Percentiles rank a stretch among this genome's conserved stretches.
Conservation (phyloP, 1,284 basidiomycete species). For the Ceratorhiza oryzae-sativae region DNA sequence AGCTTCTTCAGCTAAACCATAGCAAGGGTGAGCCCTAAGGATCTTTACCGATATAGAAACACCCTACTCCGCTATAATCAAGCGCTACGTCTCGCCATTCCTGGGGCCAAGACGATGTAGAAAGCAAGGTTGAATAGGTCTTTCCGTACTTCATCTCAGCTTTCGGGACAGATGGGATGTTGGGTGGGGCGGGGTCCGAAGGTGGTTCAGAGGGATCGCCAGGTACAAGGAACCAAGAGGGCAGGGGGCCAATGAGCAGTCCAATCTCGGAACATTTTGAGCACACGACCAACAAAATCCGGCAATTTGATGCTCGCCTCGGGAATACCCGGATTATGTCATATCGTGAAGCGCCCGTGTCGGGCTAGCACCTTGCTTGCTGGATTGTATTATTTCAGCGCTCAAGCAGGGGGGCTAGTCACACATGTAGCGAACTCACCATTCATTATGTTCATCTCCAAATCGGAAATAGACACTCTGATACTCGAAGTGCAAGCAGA, state of each 20-base stretch:
- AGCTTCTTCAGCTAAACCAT: conserved; percentile 84
- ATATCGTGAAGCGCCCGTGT: too few relatives aligned
- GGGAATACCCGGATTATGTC: conserved; percentile 12
- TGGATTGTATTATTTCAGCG: too few relatives aligned
- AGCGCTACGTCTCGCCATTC: conserved; percentile 81
- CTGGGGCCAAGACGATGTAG: conserved; percentile 67
- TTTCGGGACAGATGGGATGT: neutral
- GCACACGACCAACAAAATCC: conserved; percentile 19
- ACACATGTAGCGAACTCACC: too few relatives aligned
- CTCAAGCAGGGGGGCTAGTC: too few relatives aligned
- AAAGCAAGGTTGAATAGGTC: conserved; percentile 72
- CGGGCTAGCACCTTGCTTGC: too few relatives aligned
- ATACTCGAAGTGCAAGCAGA: too few relatives aligned
- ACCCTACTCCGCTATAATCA: conserved; percentile 79
- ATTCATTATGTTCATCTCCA: too few relatives aligned
- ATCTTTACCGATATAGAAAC: conserved; percentile 6
- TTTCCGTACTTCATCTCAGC: conserved; percentile 83
- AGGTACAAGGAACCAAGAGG: neutral
- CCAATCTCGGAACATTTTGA: conserved; percentile 2
- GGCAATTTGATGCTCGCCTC: neutral
- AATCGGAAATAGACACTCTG: too few relatives aligned
- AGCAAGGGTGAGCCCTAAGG: neutral
- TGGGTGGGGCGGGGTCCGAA: neutral
- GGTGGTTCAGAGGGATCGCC: neutral
- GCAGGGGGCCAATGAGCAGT: conserved; percentile 12